Conservation (phyloP, 345 rosid species). For the Erucastrum elatum region DNA sequence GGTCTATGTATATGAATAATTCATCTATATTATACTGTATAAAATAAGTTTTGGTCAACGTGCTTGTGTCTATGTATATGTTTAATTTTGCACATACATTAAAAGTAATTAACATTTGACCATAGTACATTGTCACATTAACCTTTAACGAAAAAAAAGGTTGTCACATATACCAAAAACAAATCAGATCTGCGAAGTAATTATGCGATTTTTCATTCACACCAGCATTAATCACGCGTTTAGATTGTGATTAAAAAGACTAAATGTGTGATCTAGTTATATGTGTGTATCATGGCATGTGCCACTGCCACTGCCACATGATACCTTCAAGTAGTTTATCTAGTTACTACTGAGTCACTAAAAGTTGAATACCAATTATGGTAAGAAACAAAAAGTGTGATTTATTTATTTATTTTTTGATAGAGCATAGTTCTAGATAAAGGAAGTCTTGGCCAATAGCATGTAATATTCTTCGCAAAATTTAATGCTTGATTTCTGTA, state of each 20-base stretch:
- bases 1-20: neutral
- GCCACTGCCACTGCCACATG: neutral
- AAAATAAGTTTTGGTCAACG: neutral
- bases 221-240: conserved; percentile 30
- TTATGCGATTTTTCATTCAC: conserved; percentile 5
- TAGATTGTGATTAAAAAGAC: neutral
- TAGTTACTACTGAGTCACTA: neutral
- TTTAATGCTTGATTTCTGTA: conserved; percentile 14
- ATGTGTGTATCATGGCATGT: conserved; percentile 8
- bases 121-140: conserved; percentile 5
- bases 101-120: conserved; percentile 2
- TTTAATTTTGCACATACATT: neutral
- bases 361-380: conserved; percentile 17
- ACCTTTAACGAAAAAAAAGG: neutral
- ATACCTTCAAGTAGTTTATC: conserved; percentile 7
- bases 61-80: neutral
- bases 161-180: conserved; percentile 31
- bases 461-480: conserved; percentile 27
- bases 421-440: neutral
- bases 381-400: neutral
- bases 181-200: conserved; percentile 33
- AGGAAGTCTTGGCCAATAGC: conserved; percentile 18
- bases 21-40: neutral
- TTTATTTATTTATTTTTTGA: neutral
- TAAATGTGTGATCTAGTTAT: neutral